Percentiles rank a stretch among this genome's conserved stretches.
These are phyloP conservation scores for Paramecium tetraurelia DNA, from an alignment of 73 alveolate genomes.

Conservation along the genomic window DNA sequence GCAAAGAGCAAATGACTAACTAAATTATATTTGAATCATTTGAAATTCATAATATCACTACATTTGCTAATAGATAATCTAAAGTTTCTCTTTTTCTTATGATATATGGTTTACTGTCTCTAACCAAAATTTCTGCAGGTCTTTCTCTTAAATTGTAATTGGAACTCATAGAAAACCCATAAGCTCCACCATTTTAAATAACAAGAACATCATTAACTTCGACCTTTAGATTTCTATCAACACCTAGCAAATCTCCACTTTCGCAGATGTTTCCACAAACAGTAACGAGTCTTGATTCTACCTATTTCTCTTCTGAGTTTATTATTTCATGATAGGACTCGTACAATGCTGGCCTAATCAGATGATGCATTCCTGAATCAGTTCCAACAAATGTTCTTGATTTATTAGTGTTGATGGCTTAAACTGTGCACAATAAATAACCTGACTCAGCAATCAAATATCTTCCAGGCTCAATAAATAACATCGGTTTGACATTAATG, in stretches of 20 bases:
- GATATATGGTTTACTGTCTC: not conserved
- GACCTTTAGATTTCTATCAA: conserved; percentile 10
- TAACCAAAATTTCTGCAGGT: conserved; percentile 62
- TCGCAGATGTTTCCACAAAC: conserved; percentile 66
- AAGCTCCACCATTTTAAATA: conserved; percentile 58
- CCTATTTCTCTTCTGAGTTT: not conserved
- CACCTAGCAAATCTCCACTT: conserved; percentile 63
- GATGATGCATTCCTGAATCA: conserved; percentile 65
- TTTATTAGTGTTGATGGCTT: conserved; percentile 41
- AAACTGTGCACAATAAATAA: conserved; percentile 30
- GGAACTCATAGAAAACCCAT: conserved; percentile 61
- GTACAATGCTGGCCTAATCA: conserved; percentile 64
- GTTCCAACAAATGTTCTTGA: conserved; percentile 57
- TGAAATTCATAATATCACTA: not conserved
- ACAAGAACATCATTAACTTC: conserved; percentile 50
- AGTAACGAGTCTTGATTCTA: not conserved
- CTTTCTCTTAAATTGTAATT: conserved; percentile 59
- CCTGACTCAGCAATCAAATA: conserved; percentile 63
- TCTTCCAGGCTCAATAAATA: conserved; percentile 63
- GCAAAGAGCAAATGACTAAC: not conserved
- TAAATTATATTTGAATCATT: not conserved
- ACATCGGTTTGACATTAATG: not conserved
- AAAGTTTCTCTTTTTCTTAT: conserved; percentile 63
- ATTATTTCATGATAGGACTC: conserved; percentile 44
- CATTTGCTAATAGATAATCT: conserved; percentile 30